Evolutionary conservation across 306 rosid species (phyloP).

Genomic region (Trifolium pratense): DNA sequence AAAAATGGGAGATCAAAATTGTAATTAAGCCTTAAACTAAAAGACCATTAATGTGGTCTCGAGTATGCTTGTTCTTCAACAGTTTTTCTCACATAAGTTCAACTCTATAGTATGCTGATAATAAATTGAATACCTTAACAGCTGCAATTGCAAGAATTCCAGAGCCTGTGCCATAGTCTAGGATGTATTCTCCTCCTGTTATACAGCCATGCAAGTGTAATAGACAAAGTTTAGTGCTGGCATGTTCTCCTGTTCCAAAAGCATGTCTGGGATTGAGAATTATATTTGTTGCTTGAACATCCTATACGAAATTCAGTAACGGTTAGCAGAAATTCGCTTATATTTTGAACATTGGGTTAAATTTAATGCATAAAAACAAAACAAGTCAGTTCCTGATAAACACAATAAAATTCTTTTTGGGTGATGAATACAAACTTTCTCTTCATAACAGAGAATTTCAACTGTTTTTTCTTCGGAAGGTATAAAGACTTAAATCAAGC

Average conservation of each 20-base stretch:
- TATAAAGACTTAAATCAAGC: no score
- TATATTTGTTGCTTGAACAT: constrained; percentile 76
- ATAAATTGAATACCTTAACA: constrained; percentile 64
- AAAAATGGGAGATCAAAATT: no score
- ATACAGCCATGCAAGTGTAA: constrained; percentile 65
- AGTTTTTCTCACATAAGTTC: constrained; percentile 27
- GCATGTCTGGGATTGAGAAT: constrained; percentile 82
- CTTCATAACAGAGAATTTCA: no score
- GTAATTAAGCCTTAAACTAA: not conserved
- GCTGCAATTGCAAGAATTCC: constrained; percentile 94
- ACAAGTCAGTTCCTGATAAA: not conserved
- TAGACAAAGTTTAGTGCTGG: constrained; percentile 81
- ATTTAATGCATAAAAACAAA: constrained; percentile 3
- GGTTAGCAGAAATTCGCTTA: constrained; percentile 10
- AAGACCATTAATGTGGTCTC: not conserved
- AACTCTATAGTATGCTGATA: not conserved
- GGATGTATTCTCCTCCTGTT: constrained; percentile 74
- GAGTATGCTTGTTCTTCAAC: constrained; percentile 12
- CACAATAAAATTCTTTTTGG: not conserved
- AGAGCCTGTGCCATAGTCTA: constrained; percentile 95
- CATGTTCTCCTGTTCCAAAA: constrained; percentile 94
- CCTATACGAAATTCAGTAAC: constrained; percentile 49
- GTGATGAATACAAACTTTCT: not conserved
- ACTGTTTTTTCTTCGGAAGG: no score
- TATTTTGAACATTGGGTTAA: not conserved